These are phyloP conservation scores for Geotrichum ghanense DNA, from an alignment of 805 yeast genomes.

Conservation along the genomic window DNA sequence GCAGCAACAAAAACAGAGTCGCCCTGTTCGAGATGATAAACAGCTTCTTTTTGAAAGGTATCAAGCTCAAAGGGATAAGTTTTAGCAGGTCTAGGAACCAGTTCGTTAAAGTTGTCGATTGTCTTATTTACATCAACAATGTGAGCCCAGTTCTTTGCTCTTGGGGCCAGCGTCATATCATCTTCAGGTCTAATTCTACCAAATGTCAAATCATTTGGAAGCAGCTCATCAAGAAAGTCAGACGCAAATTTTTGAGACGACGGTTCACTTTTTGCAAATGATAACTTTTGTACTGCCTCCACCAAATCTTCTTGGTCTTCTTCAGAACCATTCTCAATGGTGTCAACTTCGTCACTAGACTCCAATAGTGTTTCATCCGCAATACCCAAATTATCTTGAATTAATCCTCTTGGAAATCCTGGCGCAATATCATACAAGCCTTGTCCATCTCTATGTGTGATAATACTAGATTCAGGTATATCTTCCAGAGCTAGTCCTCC, in stretches of 20 bases:
- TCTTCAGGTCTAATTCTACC: conserved; percentile 27
- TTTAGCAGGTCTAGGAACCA: conserved; percentile 89
- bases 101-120: conserved; percentile 72
- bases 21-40: conserved; percentile 91
- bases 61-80: conserved; percentile 93
- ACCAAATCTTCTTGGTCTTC: background rate
- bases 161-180: conserved; percentile 12
- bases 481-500: conserved; percentile 47
- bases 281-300: conserved; percentile 2
- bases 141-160: conserved; percentile 82
- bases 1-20: conserved; percentile 99
- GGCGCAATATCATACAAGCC: conserved; percentile 81
- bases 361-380: conserved; percentile 11
- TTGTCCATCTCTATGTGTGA: conserved; percentile 52
- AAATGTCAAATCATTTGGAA: conserved; percentile 41
- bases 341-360: conserved; percentile 9
- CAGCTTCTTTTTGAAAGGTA: conserved; percentile 93
- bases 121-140: conserved; percentile 77
- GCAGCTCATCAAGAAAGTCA: conserved; percentile 32
- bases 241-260: conserved; percentile 1
- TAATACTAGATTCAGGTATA: conserved; percentile 10
- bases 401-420: conserved; percentile 67
- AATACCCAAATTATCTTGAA: conserved; percentile 18
- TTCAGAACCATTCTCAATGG: conserved; percentile 9
- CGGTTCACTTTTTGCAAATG: background rate